Evolutionary conservation across 257 asterid species (phyloP).

Genomic region (Primulina huaijiensis): DNA sequence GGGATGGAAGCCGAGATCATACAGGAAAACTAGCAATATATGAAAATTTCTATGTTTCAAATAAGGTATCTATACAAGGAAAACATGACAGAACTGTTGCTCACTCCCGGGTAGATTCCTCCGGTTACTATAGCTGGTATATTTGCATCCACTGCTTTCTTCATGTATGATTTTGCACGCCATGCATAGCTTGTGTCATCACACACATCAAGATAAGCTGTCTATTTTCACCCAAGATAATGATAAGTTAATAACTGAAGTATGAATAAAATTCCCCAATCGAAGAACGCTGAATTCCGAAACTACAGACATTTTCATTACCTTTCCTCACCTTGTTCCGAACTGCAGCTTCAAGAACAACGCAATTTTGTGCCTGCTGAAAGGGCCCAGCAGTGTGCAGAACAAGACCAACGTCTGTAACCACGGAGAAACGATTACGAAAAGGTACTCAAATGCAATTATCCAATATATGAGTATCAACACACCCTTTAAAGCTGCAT

Average conservation of each 20-base stretch:
- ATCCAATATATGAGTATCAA: neutral
- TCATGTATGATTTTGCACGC: constrained; percentile 81
- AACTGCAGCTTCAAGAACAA: constrained; percentile 90
- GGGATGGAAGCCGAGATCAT: neutral
- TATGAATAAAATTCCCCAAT: neutral
- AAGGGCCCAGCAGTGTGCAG: constrained; percentile 96
- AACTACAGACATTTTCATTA: constrained; percentile 37
- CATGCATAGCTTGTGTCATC: constrained; percentile 77
- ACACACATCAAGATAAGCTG: constrained; percentile 91
- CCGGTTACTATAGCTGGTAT: constrained; percentile 89
- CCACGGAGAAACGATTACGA: constrained; percentile 12
- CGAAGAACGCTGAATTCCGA: constrained; percentile 6
- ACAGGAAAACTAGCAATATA: neutral
- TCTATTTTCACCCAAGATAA: constrained; percentile 39
- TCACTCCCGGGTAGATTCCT: constrained; percentile 98
- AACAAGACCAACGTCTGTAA: constrained; percentile 84
- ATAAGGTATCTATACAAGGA: constrained; percentile 31
- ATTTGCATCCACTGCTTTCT: constrained; percentile 61
- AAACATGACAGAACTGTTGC: constrained; percentile 67
- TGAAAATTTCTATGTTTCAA: neutral
- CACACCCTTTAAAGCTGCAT: constrained; percentile 53
- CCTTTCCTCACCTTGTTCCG: constrained; percentile 95
- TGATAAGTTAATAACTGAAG: constrained; percentile 2
- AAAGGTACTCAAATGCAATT: neutral
- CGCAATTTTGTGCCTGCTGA: constrained; percentile 73